Evolutionary conservation across 768 basidiomycete genomes (phyloP), one percentile per base, ranked within the genome.

Genomic region (Macrolepiota fuliginosa): DNA sequence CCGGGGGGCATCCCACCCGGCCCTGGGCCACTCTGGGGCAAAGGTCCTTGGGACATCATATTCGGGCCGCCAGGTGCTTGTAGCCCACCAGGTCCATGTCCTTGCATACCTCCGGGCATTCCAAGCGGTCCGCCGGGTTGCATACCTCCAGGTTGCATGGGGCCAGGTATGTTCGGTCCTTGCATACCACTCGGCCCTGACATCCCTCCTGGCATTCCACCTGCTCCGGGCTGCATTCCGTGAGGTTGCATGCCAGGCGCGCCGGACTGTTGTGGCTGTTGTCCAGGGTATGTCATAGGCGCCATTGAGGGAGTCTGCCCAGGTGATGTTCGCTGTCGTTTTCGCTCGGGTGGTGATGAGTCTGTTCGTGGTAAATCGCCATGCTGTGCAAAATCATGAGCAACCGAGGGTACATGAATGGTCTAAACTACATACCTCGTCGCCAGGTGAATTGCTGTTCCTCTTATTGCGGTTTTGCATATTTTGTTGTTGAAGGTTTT

Each of bases 371-470:
- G 77, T 46, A 81, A 68, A 50, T 71, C 75, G 42, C 82, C 83
- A 60, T 82, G 81, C 81, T 83, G 64, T 22, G 25, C 27, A 54
- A 64, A 61, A 60, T 51, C 42, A 27, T 51, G 53, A 57, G 42
- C 62, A n/a, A 61, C 46, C 32, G 10, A 22, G 58, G 11, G 9
- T 13, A 45, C 55, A 62, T 19, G 17, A 17, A 65, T 24, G 32
- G 57, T 32, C 25, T 19, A 22, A 25, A 49, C 59, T 65, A 60
- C 63, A 64, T 65, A 86, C 86, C 67, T 87, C 86, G 72, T 86
- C 86, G 37, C 79, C 81, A 5, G 86, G 86, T 5, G 86, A 85
- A 11, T 83, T 87, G 68, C 84, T 87, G 64, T 74, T 85, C 64
- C 86, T 66, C 67, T 53, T 67, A 63, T 53, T 67, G 73, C 55